Base-by-base conservation (phyloP, 768 basidiomycete species). In the Antrodiella citrinella region DNA sequence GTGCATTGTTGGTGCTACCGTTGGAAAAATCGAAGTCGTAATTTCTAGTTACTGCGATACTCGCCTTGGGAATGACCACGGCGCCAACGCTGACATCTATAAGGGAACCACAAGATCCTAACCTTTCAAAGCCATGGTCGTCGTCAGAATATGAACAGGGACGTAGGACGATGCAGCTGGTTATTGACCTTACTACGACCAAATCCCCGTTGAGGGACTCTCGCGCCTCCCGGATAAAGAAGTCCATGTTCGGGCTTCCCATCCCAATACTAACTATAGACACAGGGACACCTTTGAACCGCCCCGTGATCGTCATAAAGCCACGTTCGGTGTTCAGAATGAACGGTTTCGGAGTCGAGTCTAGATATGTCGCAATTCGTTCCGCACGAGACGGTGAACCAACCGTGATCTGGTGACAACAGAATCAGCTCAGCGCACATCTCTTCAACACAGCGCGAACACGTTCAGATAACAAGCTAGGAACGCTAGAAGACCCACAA, bases 171-270 rank as follows among this genome's bases (percentile, higher is more conserved):
- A 50, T 43, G 26, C 13, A 46, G 45, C 26, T 44, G 44, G 25
- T 23, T 39, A 56, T 64, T 49, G 45, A 76, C 76, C 76, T 70
- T 45, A 79, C 66, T 51, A 78, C 69, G 46, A 75, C 63, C 71
- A 78, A 71, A 50, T 78, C 76, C 13, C 88, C 88, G 51, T 64
- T 72, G 35, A 88, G 63, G 56, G 82, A 82, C 64, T 90, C 89
- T 53, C 87, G 74, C 21, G 76, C 79, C 67, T 91, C 88, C 54
- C 88, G 78, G 19, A 91, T 77, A 62, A 91, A 88, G 67, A 91
- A 91, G 65, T 91, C 89, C 69, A 82, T 84, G 67, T 87, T 91
- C 0, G 87, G 78, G 52, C 69, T 72, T 18, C 89, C 89, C 89
- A 91, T 91, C 11, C 89, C 89, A 49, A 90, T 89, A 55, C 83